These are phyloP conservation scores for Paecilomyces fulvus DNA, from an alignment of 2,329 filamentous ascomycete genomes.

Conservation along the genomic window DNA sequence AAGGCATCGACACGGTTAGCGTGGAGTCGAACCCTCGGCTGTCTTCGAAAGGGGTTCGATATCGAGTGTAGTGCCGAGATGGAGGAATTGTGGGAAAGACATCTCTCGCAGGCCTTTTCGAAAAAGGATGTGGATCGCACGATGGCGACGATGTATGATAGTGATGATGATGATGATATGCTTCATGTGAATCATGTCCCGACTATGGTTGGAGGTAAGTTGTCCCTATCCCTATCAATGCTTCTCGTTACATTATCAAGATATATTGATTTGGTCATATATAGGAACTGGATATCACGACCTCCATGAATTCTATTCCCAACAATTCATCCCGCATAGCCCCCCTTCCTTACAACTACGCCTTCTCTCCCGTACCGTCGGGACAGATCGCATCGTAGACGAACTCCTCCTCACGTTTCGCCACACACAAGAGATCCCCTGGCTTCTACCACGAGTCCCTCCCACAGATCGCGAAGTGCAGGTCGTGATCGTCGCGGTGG, in stretches of 20 bases:
- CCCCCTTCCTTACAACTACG: slow-evolving; percentile 41
- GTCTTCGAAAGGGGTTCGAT: slow-evolving; percentile 51
- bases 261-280: not conserved
- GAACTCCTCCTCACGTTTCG: slow-evolving; percentile 48
- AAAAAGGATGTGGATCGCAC: slow-evolving; percentile 11
- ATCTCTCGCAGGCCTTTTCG: slow-evolving; percentile 19
- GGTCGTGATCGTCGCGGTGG: slow-evolving; percentile 45
- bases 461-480: slow-evolving; percentile 48
- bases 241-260: not conserved
- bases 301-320: slow-evolving; percentile 41
- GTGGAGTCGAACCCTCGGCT: slow-evolving; percentile 54
- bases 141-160: slow-evolving; percentile 12
- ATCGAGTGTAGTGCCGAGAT: slow-evolving; percentile 23
- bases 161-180: slow-evolving; percentile 8
- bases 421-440: slow-evolving; percentile 46
- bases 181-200: slow-evolving; percentile 26
- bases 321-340: slow-evolving; percentile 44
- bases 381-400: slow-evolving; percentile 49
- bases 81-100: slow-evolving; percentile 32
- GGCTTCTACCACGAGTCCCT: slow-evolving; percentile 48
- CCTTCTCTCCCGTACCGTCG: slow-evolving; percentile 48
- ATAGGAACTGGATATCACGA: slow-evolving; percentile 3
- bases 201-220: slow-evolving; percentile 28
- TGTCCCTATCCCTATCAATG: not conserved
- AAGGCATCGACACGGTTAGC: slow-evolving; percentile 53